These are phyloP conservation scores for Malus sieversii DNA, from an alignment of 306 rosid genomes.

Conservation along the genomic window DNA sequence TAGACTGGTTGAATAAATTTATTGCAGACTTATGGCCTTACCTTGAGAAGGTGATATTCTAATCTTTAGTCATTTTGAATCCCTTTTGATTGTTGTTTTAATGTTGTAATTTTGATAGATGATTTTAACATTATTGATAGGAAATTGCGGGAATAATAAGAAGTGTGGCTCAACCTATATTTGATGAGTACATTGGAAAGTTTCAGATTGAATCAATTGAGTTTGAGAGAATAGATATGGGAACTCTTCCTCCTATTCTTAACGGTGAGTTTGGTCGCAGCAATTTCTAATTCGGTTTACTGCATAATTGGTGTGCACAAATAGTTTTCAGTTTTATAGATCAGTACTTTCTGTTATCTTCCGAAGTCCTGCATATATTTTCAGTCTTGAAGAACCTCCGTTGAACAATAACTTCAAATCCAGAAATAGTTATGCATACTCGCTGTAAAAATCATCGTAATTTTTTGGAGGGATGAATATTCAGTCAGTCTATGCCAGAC, in stretches of 20 bases:
- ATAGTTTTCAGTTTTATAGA: not conserved
- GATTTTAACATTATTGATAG: constrained; percentile 16
- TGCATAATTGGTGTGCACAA: not conserved
- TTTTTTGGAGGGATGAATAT: too few relatives aligned
- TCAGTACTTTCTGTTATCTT: not conserved
- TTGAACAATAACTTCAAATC: too few relatives aligned
- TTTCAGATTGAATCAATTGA: constrained; percentile 47
- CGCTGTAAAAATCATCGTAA: too few relatives aligned
- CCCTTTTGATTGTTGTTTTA: not conserved
- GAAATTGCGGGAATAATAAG: constrained; percentile 36
- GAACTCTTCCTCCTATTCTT: constrained; percentile 61
- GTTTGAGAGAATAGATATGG: constrained; percentile 51
- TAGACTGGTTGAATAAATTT: constrained; percentile 70
- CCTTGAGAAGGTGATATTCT: constrained; percentile 48
- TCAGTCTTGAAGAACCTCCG: too few relatives aligned
- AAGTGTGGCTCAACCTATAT: constrained; percentile 48
- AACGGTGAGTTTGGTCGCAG: constrained; percentile 37
- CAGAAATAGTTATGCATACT: too few relatives aligned
- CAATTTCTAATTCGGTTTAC: not conserved
- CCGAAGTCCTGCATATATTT: too few relatives aligned
- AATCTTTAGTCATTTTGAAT: not conserved
- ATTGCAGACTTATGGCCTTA: constrained; percentile 62
- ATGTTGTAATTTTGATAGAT: not conserved
- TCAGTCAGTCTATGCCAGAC: too few relatives aligned
- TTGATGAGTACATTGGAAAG: constrained; percentile 63